These are phyloP conservation scores for Pseudisothecium myosuroides DNA, from an alignment of 225 moss, liverwort and hornwort species.

Conservation along the genomic window DNA sequence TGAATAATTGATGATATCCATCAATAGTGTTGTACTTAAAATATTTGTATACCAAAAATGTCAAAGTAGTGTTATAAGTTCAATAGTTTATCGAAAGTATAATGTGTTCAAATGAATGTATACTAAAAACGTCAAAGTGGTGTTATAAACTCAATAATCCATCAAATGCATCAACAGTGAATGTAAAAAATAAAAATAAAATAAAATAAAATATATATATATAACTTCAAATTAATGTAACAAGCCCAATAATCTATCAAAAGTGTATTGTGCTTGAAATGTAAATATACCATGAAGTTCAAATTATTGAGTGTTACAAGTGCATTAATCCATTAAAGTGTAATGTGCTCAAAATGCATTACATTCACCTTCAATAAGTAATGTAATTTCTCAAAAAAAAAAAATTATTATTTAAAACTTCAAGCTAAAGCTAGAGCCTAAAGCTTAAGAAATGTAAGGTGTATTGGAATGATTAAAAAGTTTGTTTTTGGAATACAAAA, in stretches of 20 bases:
- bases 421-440: background rate
- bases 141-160: background rate
- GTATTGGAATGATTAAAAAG: background rate
- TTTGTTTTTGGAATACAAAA: background rate
- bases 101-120: background rate
- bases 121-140: accelerated
- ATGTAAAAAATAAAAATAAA: too few relatives aligned
- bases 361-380: background rate
- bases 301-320: background rate
- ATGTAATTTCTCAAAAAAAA: background rate
- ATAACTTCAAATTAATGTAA: background rate
- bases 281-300: background rate
- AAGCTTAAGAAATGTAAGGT: background rate
- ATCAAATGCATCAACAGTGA: too few relatives aligned
- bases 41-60: accelerated
- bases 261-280: background rate
- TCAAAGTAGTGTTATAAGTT: background rate
- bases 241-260: accelerated
- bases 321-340: background rate
- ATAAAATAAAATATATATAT: too few relatives aligned
- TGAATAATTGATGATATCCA: background rate
- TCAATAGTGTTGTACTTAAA: background rate
- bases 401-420: background rate
- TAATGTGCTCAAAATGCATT: background rate
- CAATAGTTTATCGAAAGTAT: background rate